These are phyloP conservation scores for Alloteropsis semialata DNA, from an alignment of 176 grass and related monocot species.

Conservation along the genomic window DNA sequence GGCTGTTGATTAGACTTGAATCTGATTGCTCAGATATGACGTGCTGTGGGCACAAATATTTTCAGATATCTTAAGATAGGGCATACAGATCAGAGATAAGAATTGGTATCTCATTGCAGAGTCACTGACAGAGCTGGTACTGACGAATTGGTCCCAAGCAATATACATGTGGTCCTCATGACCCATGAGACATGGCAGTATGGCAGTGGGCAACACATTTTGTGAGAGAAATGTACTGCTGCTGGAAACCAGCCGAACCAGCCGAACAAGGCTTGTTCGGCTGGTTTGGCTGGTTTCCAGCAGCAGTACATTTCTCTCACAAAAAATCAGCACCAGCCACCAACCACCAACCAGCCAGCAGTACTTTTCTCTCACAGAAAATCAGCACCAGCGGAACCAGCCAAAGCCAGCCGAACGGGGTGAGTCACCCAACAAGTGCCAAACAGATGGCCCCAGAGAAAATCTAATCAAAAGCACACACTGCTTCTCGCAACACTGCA, in stretches of 20 bases:
- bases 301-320: too few relatives aligned
- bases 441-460: not conserved
- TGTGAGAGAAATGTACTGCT: too few relatives aligned
- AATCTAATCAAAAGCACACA: not conserved
- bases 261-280: too few relatives aligned
- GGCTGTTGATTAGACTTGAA: not conserved
- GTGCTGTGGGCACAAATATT: not conserved
- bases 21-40: not conserved
- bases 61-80: not conserved
- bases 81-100: not conserved
- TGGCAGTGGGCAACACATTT: constrained; percentile 13
- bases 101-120: not conserved
- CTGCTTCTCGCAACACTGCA: constrained; percentile 5
- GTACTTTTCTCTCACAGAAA: too few relatives aligned
- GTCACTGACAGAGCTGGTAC: not conserved
- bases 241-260: too few relatives aligned
- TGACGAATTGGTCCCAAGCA: not conserved
- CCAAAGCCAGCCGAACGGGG: too few relatives aligned
- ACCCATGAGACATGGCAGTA: not conserved
- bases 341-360: too few relatives aligned
- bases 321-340: too few relatives aligned
- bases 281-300: too few relatives aligned
- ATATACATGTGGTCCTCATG: constrained; percentile 1
- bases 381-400: too few relatives aligned
- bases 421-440: not conserved